Percentiles rank a stretch among this genome's conserved stretches.
phyloP scores from a whole-genome alignment of 1,139 yeast genomes.

The Diutina neorugosa region DNA sequence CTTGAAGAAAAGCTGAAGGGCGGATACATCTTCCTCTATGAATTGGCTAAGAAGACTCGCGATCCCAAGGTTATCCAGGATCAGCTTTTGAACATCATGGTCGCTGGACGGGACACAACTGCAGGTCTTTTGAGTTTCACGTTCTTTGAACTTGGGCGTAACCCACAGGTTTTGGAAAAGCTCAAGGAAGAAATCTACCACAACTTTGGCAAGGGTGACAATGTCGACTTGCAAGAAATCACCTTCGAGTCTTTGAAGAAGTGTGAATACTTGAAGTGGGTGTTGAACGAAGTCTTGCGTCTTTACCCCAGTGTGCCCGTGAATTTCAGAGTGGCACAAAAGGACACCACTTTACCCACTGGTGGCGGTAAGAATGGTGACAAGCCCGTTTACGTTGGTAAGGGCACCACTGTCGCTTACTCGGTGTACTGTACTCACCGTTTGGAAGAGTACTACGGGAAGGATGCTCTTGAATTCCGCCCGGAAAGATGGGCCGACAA shows the following conservation, averaged over 20 bases:
- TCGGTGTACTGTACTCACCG: slow-evolving; percentile 1
- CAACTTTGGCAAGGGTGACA: slow-evolving; percentile 1
- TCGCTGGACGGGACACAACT: slow-evolving; percentile 4
- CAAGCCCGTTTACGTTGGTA: slow-evolving; percentile 2
- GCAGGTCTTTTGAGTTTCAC: slow-evolving; percentile 4
- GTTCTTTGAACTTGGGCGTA: slow-evolving; percentile 3
- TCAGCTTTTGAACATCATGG: slow-evolving; percentile 4
- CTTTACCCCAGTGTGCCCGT: slow-evolving; percentile 5
- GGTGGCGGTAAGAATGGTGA: slow-evolving; percentile 4
- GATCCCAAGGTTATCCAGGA: slow-evolving; percentile 4
- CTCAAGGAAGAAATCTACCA: neutral
- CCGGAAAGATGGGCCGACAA: slow-evolving; percentile 4
- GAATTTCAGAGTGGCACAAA: slow-evolving; percentile 1
- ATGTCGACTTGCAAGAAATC: neutral
- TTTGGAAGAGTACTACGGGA: neutral
- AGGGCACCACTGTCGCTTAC: slow-evolving; percentile 4
- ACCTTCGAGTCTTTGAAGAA: slow-evolving; percentile 4
- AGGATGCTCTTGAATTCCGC: slow-evolving; percentile 2
- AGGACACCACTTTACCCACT: neutral
- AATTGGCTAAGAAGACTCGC: slow-evolving; percentile 2
- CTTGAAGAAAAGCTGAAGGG: neutral
- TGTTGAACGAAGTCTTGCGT: slow-evolving; percentile 3
- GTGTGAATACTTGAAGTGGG: slow-evolving; percentile 4
- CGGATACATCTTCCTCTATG: slow-evolving; percentile 3
- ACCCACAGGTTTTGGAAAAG: neutral